Conservation (phyloP, 176 grass and related monocot species). For the Bonia amplexicaulis region DNA sequence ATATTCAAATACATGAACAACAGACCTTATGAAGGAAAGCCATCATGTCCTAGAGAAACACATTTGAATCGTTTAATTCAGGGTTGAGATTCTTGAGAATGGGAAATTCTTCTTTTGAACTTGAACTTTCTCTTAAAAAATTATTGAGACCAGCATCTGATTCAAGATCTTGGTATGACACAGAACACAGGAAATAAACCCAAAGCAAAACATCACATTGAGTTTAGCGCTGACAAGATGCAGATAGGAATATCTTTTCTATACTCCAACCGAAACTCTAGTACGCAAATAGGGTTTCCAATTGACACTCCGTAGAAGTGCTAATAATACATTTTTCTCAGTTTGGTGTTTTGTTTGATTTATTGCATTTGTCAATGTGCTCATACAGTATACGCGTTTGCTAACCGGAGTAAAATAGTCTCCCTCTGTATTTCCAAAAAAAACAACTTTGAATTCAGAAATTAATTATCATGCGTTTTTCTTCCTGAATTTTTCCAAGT, state of each 20-base stretch:
- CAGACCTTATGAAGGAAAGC: background rate
- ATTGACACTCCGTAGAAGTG: background rate
- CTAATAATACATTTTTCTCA: background rate
- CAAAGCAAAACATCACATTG: slow-evolving; percentile 3
- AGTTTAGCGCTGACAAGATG: background rate
- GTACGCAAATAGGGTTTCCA: background rate
- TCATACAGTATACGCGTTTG: background rate
- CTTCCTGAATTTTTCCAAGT: background rate
- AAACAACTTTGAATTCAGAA: background rate
- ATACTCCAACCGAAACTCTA: background rate
- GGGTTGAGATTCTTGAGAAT: slow-evolving; percentile 11
- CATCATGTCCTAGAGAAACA: background rate
- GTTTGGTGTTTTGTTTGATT: background rate
- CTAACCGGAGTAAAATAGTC: background rate
- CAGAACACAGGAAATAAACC: background rate
- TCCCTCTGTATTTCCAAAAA: background rate
- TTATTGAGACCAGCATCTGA: background rate
- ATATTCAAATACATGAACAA: slow-evolving; percentile 6
- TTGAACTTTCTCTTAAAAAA: background rate
- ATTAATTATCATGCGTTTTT: background rate
- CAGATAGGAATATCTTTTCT: background rate
- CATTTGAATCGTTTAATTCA: background rate
- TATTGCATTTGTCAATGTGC: background rate
- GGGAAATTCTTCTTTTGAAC: background rate
- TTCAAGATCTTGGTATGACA: background rate